phyloP scores from a whole-genome alignment of 202 grass and related monocot species.

The Setaria viridis region DNA sequence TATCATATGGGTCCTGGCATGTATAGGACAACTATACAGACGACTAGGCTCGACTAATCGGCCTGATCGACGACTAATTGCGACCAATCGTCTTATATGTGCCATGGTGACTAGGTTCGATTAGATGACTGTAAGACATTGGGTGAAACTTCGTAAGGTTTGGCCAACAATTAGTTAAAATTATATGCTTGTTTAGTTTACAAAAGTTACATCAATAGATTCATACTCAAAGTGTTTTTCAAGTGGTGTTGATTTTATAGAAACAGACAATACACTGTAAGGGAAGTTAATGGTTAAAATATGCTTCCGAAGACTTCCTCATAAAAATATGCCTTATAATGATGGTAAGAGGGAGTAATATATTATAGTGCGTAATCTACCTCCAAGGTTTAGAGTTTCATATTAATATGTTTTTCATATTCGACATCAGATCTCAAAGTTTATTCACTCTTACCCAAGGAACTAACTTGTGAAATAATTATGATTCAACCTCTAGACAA shows the following conservation, averaged over 20 bases:
- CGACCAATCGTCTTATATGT: too few relatives aligned
- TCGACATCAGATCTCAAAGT: neutral
- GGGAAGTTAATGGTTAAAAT: neutral
- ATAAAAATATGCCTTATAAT: neutral
- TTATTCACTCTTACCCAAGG: neutral
- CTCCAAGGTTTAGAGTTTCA: neutral
- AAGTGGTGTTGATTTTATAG: neutral
- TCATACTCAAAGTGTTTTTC: neutral
- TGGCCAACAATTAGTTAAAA: neutral
- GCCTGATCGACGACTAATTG: too few relatives aligned
- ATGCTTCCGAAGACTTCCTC: neutral
- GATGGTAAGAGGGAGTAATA: neutral
- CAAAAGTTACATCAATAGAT: neutral
- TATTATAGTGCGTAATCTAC: neutral
- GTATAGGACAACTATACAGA: too few relatives aligned
- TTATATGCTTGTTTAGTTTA: neutral
- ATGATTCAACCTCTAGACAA: neutral
- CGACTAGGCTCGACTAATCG: too few relatives aligned
- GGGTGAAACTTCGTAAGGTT: neutral
- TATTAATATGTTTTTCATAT: neutral
- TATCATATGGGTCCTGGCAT: too few relatives aligned
- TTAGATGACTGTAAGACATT: too few relatives aligned
- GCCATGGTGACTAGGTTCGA: too few relatives aligned
- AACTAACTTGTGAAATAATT: neutral
- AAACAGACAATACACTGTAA: neutral